Evolutionary conservation across 192 early-diverging fungal species (phyloP).

Genomic region (Backusella mclennaniae): DNA sequence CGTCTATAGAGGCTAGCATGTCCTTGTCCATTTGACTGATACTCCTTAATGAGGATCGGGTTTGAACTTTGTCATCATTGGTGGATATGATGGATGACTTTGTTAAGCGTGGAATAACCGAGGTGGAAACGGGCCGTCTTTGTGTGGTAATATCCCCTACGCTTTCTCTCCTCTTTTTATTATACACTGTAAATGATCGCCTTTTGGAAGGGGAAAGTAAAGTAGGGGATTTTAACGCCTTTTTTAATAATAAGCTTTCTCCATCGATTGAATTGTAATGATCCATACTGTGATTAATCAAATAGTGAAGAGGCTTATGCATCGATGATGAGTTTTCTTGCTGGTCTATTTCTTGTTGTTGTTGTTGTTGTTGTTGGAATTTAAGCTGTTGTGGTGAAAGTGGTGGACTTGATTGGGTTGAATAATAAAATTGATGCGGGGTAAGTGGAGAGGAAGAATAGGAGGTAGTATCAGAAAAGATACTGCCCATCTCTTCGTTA

Average conservation of each 20-base stretch:
- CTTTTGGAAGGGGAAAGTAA: background rate
- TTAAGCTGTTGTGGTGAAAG: background rate
- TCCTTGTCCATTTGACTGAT: conserved; percentile 7
- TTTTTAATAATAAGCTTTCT: conserved; percentile 11
- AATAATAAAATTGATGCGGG: background rate
- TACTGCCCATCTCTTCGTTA: background rate
- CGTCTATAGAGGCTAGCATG: background rate
- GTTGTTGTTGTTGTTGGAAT: background rate
- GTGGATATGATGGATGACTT: conserved; percentile 10
- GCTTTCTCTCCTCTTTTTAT: conserved; percentile 20
- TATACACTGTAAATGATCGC: background rate
- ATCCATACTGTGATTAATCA: background rate
- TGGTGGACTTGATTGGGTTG: background rate
- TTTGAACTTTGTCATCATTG: background rate
- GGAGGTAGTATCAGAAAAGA: background rate
- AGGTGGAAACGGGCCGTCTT: background rate
- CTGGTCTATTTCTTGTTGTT: background rate
- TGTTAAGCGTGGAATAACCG: conserved; percentile 7
- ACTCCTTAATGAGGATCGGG: conserved; percentile 4
- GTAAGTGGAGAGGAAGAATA: background rate
- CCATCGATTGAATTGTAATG: background rate
- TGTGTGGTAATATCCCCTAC: conserved; percentile 2
- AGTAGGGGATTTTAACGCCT: conserved; percentile 3
- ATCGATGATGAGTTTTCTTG: background rate
- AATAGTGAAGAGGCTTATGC: background rate